Conservation (phyloP, 306 rosid species). For the Morella rubra region DNA sequence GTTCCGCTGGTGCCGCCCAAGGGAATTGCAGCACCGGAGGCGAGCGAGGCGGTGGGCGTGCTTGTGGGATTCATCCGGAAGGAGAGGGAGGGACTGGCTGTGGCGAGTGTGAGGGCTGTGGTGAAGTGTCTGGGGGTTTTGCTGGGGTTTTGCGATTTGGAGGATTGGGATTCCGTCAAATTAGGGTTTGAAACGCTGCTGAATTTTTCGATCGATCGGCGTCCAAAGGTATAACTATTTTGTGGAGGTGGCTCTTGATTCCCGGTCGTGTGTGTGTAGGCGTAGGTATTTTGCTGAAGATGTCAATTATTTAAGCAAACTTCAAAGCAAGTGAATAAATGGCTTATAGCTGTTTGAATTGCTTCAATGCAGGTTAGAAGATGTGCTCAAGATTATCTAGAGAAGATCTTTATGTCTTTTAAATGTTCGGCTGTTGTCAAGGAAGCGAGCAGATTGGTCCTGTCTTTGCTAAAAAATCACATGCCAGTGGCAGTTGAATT, state of each 20-base stretch:
- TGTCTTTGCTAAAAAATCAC: constrained; percentile 58
- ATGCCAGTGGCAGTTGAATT: constrained; percentile 52
- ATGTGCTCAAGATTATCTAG: constrained; percentile 81
- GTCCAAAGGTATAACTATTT: constrained; percentile 65
- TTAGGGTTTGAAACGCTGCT: constrained; percentile 69
- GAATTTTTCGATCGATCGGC: constrained; percentile 66
- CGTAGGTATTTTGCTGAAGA: background rate
- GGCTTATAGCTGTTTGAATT: background rate
- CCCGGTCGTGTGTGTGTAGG: background rate
- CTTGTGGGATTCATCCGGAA: constrained; percentile 42
- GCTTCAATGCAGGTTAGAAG: constrained; percentile 64
- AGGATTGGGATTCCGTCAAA: constrained; percentile 67
- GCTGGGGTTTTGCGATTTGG: constrained; percentile 76
- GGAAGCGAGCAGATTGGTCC: constrained; percentile 78
- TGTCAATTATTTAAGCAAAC: background rate
- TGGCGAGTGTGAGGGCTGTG: constrained; percentile 57
- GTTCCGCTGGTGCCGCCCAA: constrained; percentile 50
- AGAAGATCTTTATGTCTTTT: constrained; percentile 57
- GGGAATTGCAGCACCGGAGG: constrained; percentile 41
- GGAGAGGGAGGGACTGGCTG: constrained; percentile 51
- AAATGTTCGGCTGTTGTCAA: constrained; percentile 43
- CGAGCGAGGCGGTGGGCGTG: constrained; percentile 49
- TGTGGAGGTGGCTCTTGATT: background rate
- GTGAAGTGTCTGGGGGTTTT: constrained; percentile 79
- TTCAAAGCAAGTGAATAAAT: background rate